Conservation (phyloP, 2,329 filamentous ascomycete species). For the Neopestalotiopsis rosae region DNA sequence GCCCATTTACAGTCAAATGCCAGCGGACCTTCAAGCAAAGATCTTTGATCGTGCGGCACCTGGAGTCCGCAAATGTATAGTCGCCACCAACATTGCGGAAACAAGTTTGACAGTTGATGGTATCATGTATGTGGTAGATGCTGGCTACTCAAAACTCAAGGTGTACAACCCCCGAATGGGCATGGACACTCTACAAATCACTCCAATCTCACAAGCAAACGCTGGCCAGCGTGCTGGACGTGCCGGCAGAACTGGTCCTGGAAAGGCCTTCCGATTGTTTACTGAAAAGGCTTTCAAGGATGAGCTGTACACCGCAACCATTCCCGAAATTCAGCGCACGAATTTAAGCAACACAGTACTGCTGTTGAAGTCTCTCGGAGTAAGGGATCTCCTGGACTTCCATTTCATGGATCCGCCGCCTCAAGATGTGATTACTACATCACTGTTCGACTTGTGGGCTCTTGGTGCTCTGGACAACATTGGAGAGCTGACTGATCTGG, state of each 20-base stretch:
- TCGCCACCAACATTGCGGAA: slow-evolving; percentile 98
- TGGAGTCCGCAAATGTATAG: slow-evolving; percentile 94
- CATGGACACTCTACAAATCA: slow-evolving; percentile 98
- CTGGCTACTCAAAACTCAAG: slow-evolving; percentile 95
- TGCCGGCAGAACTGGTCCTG: slow-evolving; percentile 91
- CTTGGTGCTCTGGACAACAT: slow-evolving; percentile 92
- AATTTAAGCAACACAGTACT: slow-evolving; percentile 95
- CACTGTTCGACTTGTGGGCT: slow-evolving; percentile 96
- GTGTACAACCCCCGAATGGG: slow-evolving; percentile 99
- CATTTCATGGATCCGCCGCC: slow-evolving; percentile 99
- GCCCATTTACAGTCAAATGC: slow-evolving; percentile 99
- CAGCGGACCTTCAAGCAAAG: slow-evolving; percentile 94
- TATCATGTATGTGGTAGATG: slow-evolving; percentile 98
- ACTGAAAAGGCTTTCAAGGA: slow-evolving; percentile 96
- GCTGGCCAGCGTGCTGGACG: slow-evolving; percentile 91
- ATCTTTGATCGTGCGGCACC: slow-evolving; percentile 93
- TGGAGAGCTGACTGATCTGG: slow-evolving; percentile 86
- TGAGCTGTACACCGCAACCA: slow-evolving; percentile 95
- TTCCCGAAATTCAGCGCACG: slow-evolving; percentile 96
- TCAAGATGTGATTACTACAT: slow-evolving; percentile 96
- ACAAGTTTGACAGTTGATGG: slow-evolving; percentile 97
- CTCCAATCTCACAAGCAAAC: slow-evolving; percentile 96
- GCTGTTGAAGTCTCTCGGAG: slow-evolving; percentile 90
- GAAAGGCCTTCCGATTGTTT: slow-evolving; percentile 92
- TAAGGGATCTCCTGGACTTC: slow-evolving; percentile 93